Base-by-base conservation (phyloP, 176 grass and related monocot genomes). In the Oryza coarctata region DNA sequence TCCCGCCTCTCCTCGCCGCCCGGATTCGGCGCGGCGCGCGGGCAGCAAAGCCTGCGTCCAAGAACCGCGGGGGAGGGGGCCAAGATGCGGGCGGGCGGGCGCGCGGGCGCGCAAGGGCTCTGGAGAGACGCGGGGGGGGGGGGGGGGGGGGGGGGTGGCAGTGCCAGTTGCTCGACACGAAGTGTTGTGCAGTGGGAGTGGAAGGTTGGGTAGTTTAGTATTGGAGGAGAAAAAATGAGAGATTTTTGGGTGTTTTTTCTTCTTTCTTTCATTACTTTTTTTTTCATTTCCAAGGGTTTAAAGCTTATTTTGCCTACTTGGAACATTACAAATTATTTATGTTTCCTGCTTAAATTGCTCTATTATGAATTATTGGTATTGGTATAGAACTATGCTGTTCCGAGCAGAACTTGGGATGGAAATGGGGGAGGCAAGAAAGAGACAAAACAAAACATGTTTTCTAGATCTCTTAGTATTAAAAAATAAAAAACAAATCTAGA, bases 151-250 rank as follows among this genome's bases (percentile, higher is more conserved):
- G 36, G 79, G 79, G 83, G 45, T 79, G 80, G 55, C 88, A 83
- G 79, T 90, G 88, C 38, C 83, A 74, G 65, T 79, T 83, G 74
- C 80, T 90, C 88, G 84, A 68, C 79, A 47, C 73, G 84, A 70
- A n/a, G 55, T 8, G 83, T 74, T 50, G 68, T 86, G 74, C 39
- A 86, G 80, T 36, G 83, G 83, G 74, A 68, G 79, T 36, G 68
- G 40, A 68, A 33, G 82, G 31, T n/a, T 28, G 83, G 38, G 74
- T 23, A 69, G 39, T 78, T 90, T 79, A 89, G 81, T 88, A 89
- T 78, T 82, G 88, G 60, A 86, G 84, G 77, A 80, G 65, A 86
- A 65, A 82, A 82, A 62, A 82, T 15, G 35, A 41, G 58, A 49
- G 45, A 72, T 85, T 78, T 71, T 63, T 23, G 2, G 9, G n/a